Evolutionary conservation across 2,329 filamentous ascomycete species (phyloP).

Genomic region (Epichloe hybrida): DNA sequence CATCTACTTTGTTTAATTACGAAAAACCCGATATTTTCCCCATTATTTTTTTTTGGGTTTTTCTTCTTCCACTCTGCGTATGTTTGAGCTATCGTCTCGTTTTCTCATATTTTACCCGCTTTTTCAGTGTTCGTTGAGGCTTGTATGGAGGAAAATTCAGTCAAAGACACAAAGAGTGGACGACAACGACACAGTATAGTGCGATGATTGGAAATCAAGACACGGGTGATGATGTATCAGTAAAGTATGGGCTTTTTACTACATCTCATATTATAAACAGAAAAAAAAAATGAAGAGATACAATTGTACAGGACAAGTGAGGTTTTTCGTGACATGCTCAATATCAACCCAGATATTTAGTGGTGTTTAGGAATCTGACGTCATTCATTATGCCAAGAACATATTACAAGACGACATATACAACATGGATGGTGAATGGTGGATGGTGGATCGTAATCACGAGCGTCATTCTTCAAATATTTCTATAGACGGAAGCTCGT

Average conservation of each 20-base stretch:
- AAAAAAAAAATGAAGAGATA: too few relatives aligned
- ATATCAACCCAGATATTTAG: background rate
- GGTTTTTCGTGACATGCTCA: too few relatives aligned
- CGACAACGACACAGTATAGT: background rate
- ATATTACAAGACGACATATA: background rate
- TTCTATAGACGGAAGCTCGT: background rate
- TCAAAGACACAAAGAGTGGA: background rate
- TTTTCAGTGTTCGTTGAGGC: constrained; percentile 1
- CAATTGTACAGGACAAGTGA: too few relatives aligned
- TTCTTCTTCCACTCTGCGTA: background rate
- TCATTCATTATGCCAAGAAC: background rate
- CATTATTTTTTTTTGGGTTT: background rate
- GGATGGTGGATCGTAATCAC: background rate
- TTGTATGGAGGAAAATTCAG: background rate
- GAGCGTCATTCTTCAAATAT: background rate
- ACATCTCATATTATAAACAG: too few relatives aligned
- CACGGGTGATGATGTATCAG: background rate
- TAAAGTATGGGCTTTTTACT: background rate
- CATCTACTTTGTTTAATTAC: constrained; percentile 41
- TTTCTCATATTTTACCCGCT: background rate
- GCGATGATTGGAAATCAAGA: background rate
- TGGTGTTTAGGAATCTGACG: background rate
- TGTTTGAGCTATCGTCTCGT: background rate
- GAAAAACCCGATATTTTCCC: constrained; percentile 20
- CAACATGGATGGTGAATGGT: background rate